Base-by-base conservation (phyloP, 2,329 filamentous ascomycete species). In the Colletotrichum horii region DNA sequence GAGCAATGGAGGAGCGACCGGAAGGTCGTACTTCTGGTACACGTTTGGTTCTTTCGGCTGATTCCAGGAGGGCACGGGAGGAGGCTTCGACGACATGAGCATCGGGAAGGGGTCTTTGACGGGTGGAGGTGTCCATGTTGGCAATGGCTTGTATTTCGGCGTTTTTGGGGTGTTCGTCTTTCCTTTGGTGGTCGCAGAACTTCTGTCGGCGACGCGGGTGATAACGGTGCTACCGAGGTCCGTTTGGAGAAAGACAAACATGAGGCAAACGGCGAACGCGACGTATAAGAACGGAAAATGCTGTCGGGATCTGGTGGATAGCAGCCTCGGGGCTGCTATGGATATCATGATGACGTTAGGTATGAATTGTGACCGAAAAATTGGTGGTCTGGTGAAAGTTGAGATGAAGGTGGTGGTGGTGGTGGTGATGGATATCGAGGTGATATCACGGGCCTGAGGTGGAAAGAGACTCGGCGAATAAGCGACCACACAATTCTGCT, bases 1-100 rank as follows among this genome's bases (percentile, higher is more conserved):
- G 58, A 92, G 83, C 6, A 92, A 84, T 1, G 90, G 89, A 3
- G 90, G 88, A 4, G 83, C 79, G 48, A 82, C 77, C 8, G 83
- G 79, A 28, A 88, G 78, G 60, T 82, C 81, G 70, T 86, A 85
- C 65, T 84, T 83, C 78, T 85, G 83, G 5, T 84, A 80, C 70
- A 86, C 83, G 56, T 82, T 79, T 32, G 74, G 74, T n/a, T 36
- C 26, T 24, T 81, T 79, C 0, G 88, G 84, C 15, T 79, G 74
- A 77, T 89, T 89, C 84, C 88, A 89, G 19, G 78, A 74, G 1
- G 87, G 87, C 9, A 89, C 84, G 1, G 85, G 84, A 5, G 87
- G 87, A 6, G 84, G 81, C 64, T 76, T 78, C 16, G 83, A 81
- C 14, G 81, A 82, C 22, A 81, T 79, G 8, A 88, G 80, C 2